Evolutionary conservation across 495 filamentous ascomycete species (phyloP).

Genomic region (Xylaria curta): DNA sequence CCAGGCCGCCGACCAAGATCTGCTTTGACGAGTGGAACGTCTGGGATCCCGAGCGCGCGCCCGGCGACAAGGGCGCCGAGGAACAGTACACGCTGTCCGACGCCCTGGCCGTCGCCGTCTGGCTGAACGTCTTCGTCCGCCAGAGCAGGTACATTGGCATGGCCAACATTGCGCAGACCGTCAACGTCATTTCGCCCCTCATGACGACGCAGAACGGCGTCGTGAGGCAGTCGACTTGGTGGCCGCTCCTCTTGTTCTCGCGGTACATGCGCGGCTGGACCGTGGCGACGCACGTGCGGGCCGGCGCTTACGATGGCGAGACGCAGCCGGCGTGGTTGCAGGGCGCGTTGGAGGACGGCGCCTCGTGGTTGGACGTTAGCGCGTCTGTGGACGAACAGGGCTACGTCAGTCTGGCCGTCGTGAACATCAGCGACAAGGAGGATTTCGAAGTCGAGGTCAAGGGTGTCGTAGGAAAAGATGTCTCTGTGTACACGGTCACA

Average conservation of each 20-base stretch:
- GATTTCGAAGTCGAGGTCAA: constrained; percentile 63
- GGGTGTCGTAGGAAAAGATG: constrained; percentile 52
- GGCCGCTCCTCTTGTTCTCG: constrained; percentile 74
- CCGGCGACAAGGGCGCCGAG: constrained; percentile 70
- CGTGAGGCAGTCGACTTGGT: constrained; percentile 77
- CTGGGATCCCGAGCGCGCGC: constrained; percentile 77
- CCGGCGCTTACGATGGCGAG: constrained; percentile 64
- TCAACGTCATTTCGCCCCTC: constrained; percentile 79
- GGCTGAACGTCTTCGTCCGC: constrained; percentile 80
- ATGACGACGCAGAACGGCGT: constrained; percentile 71
- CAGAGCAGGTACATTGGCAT: constrained; percentile 75
- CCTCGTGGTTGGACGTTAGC: constrained; percentile 75
- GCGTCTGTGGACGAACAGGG: constrained; percentile 68
- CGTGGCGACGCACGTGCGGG: constrained; percentile 65
- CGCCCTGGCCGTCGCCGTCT: constrained; percentile 74
- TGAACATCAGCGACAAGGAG: constrained; percentile 68
- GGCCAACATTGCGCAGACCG: constrained; percentile 81
- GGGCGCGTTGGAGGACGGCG: constrained; percentile 61
- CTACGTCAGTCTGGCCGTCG: constrained; percentile 67
- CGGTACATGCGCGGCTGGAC: constrained; percentile 77
- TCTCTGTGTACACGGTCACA: constrained; percentile 65
- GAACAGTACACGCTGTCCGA: constrained; percentile 78
- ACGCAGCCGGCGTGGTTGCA: constrained; percentile 71
- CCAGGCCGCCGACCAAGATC: constrained; percentile 66
- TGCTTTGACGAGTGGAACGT: constrained; percentile 89